Conservation (phyloP, 2,329 filamentous ascomycete species). For the Hymenoscyphus scutula region DNA sequence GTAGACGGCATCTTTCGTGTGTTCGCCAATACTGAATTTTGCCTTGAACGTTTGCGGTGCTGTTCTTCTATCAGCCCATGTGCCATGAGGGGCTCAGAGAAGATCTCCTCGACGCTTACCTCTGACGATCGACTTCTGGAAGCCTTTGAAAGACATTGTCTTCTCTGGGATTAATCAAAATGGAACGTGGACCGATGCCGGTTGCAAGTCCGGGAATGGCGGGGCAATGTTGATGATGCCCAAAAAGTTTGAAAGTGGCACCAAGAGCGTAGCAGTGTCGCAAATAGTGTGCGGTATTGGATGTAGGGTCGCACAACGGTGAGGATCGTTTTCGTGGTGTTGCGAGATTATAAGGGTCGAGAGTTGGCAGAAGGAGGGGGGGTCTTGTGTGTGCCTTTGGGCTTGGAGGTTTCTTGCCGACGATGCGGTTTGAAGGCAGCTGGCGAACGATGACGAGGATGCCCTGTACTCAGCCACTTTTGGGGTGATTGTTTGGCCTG, state of each 20-base stretch:
- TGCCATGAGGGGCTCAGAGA: conserved; percentile 16
- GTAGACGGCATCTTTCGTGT: conserved; percentile 93
- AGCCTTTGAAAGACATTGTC: conserved; percentile 89
- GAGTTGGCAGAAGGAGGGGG: conserved; percentile 5
- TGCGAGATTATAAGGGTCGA: neutral
- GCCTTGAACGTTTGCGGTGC: conserved; percentile 89
- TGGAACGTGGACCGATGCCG: conserved; percentile 8
- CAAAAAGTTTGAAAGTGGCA: neutral
- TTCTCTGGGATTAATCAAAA: conserved; percentile 19
- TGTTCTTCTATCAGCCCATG: conserved; percentile 41
- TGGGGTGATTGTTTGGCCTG: too few species aligned
- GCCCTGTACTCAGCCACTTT: neutral
- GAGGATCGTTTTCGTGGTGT: neutral
- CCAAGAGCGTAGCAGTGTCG: neutral
- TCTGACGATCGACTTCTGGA: conserved; percentile 84
- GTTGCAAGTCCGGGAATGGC: conserved; percentile 9
- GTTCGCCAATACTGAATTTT: conserved; percentile 92
- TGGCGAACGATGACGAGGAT: neutral
- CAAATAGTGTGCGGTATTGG: neutral
- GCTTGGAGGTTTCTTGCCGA: neutral
- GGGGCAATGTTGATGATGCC: conserved; percentile 10
- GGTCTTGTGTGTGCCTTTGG: neutral
- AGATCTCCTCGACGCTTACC: conserved; percentile 50
- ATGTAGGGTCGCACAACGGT: neutral
- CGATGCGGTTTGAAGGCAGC: neutral